A percentile compares a stretch with the other conserved stretches of the same genome.
phyloP scores from a whole-genome alignment of 257 asterid species.

The Solanum clarkiae region DNA sequence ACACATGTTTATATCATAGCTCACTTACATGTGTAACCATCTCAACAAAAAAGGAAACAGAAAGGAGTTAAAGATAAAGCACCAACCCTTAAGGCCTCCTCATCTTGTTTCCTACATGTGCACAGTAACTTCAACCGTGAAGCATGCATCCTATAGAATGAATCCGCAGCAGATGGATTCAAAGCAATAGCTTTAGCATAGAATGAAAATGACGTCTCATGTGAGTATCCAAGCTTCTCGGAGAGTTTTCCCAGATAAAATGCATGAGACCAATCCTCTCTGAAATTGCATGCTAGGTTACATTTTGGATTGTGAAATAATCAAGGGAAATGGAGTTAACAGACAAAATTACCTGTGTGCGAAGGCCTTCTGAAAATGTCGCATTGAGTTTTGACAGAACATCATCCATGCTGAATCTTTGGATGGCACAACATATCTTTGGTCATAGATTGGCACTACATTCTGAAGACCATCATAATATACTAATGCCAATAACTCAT shows the following conservation, averaged over 20 bases:
- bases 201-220: slow-evolving; percentile 49
- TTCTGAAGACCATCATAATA: slow-evolving; percentile 96
- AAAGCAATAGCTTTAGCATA: slow-evolving; percentile 74
- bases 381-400: slow-evolving; percentile 81
- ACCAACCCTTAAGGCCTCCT: slow-evolving; percentile 63
- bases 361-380: slow-evolving; percentile 85
- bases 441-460: slow-evolving; percentile 96
- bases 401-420: slow-evolving; percentile 67
- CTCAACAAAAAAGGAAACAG: neutral
- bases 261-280: slow-evolving; percentile 98
- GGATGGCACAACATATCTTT: slow-evolving; percentile 56
- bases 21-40: neutral
- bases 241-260: slow-evolving; percentile 87
- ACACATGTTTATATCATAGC: neutral
- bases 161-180: slow-evolving; percentile 92
- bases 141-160: slow-evolving; percentile 97
- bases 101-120: slow-evolving; percentile 59
- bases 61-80: neutral
- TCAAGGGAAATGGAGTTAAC: slow-evolving; percentile 10
- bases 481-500: slow-evolving; percentile 86
- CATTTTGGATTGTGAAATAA: slow-evolving; percentile 9
- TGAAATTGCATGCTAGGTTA: slow-evolving; percentile 17
- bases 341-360: slow-evolving; percentile 51
- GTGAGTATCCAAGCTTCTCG: slow-evolving; percentile 81
- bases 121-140: slow-evolving; percentile 86